Conservation (phyloP, 148 eudicot genomes). For the Amaranthus palmeri region DNA sequence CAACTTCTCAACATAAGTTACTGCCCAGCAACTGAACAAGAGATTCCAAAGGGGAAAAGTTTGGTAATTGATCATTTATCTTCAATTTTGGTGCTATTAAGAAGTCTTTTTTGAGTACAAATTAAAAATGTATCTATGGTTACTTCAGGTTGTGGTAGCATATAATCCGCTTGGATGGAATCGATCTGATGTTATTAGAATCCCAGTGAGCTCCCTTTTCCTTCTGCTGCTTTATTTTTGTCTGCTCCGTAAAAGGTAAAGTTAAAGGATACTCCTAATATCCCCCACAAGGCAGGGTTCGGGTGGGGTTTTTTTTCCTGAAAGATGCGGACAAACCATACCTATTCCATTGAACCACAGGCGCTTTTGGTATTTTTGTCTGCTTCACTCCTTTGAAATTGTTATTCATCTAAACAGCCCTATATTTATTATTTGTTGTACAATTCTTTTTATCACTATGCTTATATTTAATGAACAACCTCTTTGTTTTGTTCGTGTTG, state of each 20-base stretch:
- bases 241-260: background rate
- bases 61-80: slow-evolving; percentile 45
- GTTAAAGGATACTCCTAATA: too few species aligned
- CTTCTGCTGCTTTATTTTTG: background rate
- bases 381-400: background rate
- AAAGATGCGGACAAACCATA: too few species aligned
- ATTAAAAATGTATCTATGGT: background rate
- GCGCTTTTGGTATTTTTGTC: too few species aligned
- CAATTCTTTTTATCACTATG: background rate
- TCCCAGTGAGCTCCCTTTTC: slow-evolving; percentile 52
- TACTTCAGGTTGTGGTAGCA: slow-evolving; percentile 70
- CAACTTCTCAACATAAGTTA: slow-evolving; percentile 81
- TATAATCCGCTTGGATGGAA: slow-evolving; percentile 93
- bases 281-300: too few species aligned
- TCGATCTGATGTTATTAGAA: slow-evolving; percentile 59
- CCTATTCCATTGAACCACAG: too few species aligned
- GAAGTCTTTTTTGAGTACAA: background rate
- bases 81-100: background rate
- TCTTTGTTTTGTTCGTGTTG: background rate
- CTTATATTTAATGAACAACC: background rate
- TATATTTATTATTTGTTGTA: background rate
- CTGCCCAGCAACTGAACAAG: slow-evolving; percentile 76
- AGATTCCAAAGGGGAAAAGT: slow-evolving; percentile 61
- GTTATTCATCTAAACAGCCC: background rate
- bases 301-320: too few species aligned